phyloP scores from a whole-genome alignment of 345 rosid species.

The Physaria fendleri region DNA sequence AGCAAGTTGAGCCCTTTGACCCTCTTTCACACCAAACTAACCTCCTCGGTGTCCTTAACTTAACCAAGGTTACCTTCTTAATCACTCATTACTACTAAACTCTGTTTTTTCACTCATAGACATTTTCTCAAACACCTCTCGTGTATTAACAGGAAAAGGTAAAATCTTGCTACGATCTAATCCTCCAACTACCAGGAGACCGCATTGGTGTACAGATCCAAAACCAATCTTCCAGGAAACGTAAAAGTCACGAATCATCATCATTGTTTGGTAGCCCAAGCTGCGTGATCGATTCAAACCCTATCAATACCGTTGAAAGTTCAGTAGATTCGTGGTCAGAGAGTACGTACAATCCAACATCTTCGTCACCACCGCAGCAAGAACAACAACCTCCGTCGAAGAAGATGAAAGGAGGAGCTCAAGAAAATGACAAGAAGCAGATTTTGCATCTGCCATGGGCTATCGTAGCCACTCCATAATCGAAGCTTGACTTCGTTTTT shows the following conservation, averaged over 20 bases:
- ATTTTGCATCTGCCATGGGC: constrained; percentile 21
- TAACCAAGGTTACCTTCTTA: constrained; percentile 44
- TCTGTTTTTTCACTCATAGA: background rate
- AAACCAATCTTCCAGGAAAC: constrained; percentile 33
- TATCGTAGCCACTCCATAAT: constrained; percentile 27
- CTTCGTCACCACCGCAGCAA: constrained; percentile 11
- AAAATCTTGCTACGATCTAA: constrained; percentile 42
- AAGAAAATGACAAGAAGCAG: constrained; percentile 30
- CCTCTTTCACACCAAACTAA: constrained; percentile 46
- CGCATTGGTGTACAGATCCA: constrained; percentile 2
- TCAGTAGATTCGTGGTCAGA: constrained; percentile 46
- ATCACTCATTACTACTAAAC: background rate
- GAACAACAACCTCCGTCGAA: constrained; percentile 36
- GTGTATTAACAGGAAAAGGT: constrained; percentile 53
- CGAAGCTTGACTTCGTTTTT: constrained; percentile 4
- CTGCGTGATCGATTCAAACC: constrained; percentile 52
- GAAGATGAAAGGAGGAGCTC: constrained; percentile 66
- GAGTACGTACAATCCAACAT: constrained; percentile 32
- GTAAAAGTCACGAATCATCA: constrained; percentile 37
- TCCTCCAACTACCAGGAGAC: constrained; percentile 33
- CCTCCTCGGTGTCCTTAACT: constrained; percentile 49
- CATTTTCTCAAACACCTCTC: constrained; percentile 7
- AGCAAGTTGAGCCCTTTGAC: constrained; percentile 47
- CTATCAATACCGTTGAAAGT: constrained; percentile 38
- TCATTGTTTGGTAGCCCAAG: constrained; percentile 48